phyloP scores from a whole-genome alignment of 192 early-diverging fungal species.

The Jimgerdemannia lactiflua region DNA sequence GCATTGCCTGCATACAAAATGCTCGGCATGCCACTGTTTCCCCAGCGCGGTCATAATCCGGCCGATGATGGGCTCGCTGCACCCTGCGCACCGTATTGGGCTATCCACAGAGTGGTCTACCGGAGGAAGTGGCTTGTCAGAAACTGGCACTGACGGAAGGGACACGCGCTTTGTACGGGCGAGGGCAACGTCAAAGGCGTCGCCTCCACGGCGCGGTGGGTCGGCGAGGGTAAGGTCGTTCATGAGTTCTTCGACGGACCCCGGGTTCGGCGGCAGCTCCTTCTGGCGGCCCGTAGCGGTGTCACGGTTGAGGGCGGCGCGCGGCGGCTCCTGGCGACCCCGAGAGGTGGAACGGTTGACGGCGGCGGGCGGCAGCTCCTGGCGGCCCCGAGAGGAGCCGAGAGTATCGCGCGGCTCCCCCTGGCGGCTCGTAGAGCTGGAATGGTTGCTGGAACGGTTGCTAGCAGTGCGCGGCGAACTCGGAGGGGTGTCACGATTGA shows the following conservation, averaged over 20 bases:
- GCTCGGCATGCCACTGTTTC: conserved; percentile 54
- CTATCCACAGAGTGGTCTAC: not conserved
- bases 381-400: too few species aligned
- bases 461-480: too few species aligned
- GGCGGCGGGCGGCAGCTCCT: too few species aligned
- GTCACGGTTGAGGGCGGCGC: not conserved
- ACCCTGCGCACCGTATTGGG: conserved; percentile 32
- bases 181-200: not conserved
- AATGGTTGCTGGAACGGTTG: too few species aligned
- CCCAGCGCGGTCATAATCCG: conserved; percentile 45
- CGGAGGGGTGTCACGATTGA: too few species aligned
- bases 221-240: not conserved
- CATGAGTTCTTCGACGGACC: not conserved
- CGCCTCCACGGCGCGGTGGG: not conserved
- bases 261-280: not conserved
- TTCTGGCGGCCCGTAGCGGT: not conserved
- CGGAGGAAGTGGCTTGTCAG: not conserved
- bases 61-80: conserved; percentile 40
- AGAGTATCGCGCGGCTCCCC: too few species aligned
- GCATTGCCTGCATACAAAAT: conserved; percentile 49
- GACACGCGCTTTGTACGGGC: not conserved
- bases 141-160: too few species aligned
- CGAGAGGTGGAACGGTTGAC: too few species aligned
- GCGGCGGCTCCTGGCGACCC: too few species aligned
- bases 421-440: too few species aligned